Base-by-base conservation (phyloP, 106 monocot species). In the Posidonia australis region DNA sequence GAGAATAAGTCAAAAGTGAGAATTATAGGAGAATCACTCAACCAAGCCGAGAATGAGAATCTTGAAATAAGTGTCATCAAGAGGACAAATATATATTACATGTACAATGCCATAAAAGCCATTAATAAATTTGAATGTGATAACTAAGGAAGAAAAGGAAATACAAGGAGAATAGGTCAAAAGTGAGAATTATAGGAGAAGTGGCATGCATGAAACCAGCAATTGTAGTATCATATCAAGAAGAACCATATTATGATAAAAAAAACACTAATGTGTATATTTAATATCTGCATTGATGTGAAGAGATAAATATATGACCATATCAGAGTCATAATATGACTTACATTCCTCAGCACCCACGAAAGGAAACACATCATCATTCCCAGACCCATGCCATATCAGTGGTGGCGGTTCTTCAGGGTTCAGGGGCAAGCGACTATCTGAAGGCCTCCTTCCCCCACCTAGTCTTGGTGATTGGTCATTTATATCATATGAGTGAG, bases 311-410 rank as follows among this genome's bases (percentile, higher is more conserved):
- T 58, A 13, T 27, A 58, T 58, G 27, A 0, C 26, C 24, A 7
- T 23, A 11, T 22, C 23, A 26, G 18, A 22, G 54, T 54, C 24
- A 22, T 16, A 29, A 25, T 58, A 58, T 58, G 16, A 81, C 93
- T 85, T 89, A 93, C 93, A 77, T 71, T 89, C 89, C 42, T 89
- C 81, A 51, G 67, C 68, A 60, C 56, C 77, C 59, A 75, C 47
- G 67, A 32, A 75, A 30, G 55, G 66, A 81, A 48, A 77, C 29
- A 62, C 29, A 65, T 77, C 78, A 46, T 65, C 54, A 55, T 14
- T 72, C 19, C 27, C 63, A 82, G 22, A 42, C 19, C 72, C 81
- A 72, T 81, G 60, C 42, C 44, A 24, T 53, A 54, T 53, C 51
- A 76, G 1, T 13, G 75, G 54, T 28, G 79, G 67, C 28, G 67